phyloP scores from a whole-genome alignment of 257 asterid species.

The Rehmannia glutinosa region DNA sequence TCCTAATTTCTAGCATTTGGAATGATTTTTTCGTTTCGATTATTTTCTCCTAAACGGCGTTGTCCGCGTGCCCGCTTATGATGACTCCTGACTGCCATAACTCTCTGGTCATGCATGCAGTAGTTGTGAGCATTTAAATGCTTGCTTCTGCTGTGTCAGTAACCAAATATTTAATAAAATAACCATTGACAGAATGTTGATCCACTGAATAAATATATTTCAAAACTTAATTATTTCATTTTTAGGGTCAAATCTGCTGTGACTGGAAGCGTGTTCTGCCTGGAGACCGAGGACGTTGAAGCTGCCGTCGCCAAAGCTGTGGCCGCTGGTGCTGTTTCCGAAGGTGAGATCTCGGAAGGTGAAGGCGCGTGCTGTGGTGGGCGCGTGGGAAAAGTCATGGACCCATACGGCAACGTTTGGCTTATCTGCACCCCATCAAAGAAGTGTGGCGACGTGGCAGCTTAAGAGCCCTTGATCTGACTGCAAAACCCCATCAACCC shows the following conservation, averaged over 20 bases:
- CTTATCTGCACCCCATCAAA: slow-evolving; percentile 40
- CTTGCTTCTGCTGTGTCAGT: too few species aligned
- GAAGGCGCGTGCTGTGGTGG: slow-evolving; percentile 49
- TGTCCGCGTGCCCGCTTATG: too few species aligned
- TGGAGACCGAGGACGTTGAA: slow-evolving; percentile 58
- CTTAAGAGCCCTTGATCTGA: slow-evolving; percentile 21
- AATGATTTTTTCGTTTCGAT: neutral
- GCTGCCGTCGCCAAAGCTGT: slow-evolving; percentile 56
- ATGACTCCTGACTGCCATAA: neutral
- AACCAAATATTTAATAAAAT: neutral
- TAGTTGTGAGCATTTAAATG: neutral
- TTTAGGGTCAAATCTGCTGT: slow-evolving; percentile 37
- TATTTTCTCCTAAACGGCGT: too few species aligned
- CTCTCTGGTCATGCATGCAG: neutral
- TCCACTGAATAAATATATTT: neutral
- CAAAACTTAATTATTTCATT: neutral
- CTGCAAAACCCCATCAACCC: neutral
- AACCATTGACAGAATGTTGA: neutral
- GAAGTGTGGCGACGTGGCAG: slow-evolving; percentile 42
- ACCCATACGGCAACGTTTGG: slow-evolving; percentile 77
- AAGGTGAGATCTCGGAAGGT: slow-evolving; percentile 38
- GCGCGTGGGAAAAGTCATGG: slow-evolving; percentile 58
- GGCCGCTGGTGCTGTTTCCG: slow-evolving; percentile 52
- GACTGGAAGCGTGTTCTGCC: slow-evolving; percentile 35
- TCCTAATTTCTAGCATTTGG: too few species aligned